Evolutionary conservation across 2,329 filamentous ascomycete species (phyloP).

Genomic region (Colletotrichum truncatum): DNA sequence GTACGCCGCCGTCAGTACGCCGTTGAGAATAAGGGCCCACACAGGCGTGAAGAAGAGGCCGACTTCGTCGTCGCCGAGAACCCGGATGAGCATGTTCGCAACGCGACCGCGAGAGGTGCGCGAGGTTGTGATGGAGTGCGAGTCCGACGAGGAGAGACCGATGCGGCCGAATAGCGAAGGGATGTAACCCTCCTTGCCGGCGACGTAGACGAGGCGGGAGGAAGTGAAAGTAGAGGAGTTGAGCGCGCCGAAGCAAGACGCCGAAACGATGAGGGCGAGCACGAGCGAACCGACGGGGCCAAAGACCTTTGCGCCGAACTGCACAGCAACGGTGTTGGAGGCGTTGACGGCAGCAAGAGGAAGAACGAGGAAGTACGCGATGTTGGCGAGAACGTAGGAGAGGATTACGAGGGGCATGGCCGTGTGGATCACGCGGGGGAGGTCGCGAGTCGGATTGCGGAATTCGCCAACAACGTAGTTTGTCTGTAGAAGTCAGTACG

Average conservation of each 20-base stretch:
- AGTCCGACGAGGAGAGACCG: constrained; percentile 67
- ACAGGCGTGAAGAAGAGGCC: constrained; percentile 95
- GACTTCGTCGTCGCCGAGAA: constrained; percentile 79
- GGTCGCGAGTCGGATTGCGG: constrained; percentile 86
- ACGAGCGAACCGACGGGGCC: constrained; percentile 83
- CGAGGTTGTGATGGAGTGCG: constrained; percentile 49
- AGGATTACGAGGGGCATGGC: constrained; percentile 94
- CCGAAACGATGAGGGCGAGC: constrained; percentile 88
- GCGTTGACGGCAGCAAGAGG: constrained; percentile 82
- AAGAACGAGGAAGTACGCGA: constrained; percentile 94
- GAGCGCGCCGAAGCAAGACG: constrained; percentile 92
- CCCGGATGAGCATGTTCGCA: constrained; percentile 64
- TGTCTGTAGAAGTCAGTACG: constrained; percentile 63
- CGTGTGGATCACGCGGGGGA: constrained; percentile 94
- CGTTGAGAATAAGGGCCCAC: constrained; percentile 87
- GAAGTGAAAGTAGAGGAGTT: constrained; percentile 96
- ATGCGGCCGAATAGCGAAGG: constrained; percentile 85
- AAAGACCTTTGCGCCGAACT: constrained; percentile 91
- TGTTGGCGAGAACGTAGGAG: constrained; percentile 88
- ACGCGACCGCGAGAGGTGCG: constrained; percentile 65
- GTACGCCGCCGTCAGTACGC: constrained; percentile 76
- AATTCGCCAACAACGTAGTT: constrained; percentile 99
- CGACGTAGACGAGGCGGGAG: constrained; percentile 90
- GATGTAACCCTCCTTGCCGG: constrained; percentile 94
- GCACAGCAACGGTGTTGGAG: constrained; percentile 94